These are phyloP conservation scores for Kuraishia piskuri DNA, from an alignment of 805 yeast genomes.

Conservation along the genomic window DNA sequence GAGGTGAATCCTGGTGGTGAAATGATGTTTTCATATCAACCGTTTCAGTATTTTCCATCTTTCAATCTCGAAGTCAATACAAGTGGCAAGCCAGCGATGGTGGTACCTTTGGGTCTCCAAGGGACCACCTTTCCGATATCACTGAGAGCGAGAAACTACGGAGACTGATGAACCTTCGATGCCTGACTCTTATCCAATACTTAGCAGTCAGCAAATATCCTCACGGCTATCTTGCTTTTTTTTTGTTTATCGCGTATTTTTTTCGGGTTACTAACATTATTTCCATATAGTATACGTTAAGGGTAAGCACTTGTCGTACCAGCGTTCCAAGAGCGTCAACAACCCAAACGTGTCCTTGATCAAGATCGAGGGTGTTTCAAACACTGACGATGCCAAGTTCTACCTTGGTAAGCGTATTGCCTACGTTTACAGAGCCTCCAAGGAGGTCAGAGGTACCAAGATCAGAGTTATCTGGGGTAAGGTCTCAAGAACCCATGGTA, in stretches of 20 bases:
- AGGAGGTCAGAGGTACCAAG: slow-evolving; percentile 97
- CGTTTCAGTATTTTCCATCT: neutral
- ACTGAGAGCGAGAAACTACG: no score
- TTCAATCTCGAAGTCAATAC: neutral
- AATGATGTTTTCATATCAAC: neutral
- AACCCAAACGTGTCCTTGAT: slow-evolving; percentile 97
- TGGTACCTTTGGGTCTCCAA: no score
- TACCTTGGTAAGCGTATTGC: slow-evolving; percentile 99
- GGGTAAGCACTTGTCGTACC: slow-evolving; percentile 99
- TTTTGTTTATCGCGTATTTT: neutral
- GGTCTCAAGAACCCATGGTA: slow-evolving; percentile 98
- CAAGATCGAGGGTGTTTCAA: slow-evolving; percentile 92
- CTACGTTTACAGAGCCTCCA: slow-evolving; percentile 97
- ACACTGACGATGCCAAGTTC: slow-evolving; percentile 93
- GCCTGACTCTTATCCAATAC: no score
- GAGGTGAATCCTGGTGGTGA: neutral
- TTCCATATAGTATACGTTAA: slow-evolving; percentile 81
- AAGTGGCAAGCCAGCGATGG: neutral
- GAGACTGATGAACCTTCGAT: neutral
- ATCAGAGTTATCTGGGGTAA: slow-evolving; percentile 99
- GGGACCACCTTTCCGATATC: no score
- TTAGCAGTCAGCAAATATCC: no score
- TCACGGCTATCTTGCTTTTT: neutral
- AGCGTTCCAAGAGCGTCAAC: slow-evolving; percentile 97
- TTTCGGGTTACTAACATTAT: slow-evolving; percentile 16